These are phyloP conservation scores for Trichoderma guizhouense DNA, from an alignment of 2,329 filamentous ascomycete genomes.

Conservation along the genomic window DNA sequence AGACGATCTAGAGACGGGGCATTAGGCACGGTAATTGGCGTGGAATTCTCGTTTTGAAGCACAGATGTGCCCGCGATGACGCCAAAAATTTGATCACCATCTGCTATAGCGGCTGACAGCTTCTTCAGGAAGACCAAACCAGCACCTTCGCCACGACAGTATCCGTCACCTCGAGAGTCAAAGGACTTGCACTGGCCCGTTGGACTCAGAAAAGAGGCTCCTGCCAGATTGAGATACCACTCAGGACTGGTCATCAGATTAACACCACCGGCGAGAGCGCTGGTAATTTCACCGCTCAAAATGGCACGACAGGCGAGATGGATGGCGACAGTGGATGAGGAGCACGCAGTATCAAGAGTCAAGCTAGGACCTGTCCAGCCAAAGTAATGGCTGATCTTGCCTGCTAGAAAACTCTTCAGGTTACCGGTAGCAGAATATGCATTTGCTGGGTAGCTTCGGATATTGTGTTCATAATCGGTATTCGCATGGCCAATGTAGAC, in stretches of 20 bases:
- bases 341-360: constrained; percentile 39
- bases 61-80: constrained; percentile 38
- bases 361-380: constrained; percentile 38
- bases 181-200: constrained; percentile 35
- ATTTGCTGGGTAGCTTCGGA: constrained; percentile 33
- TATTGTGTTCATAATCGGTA: constrained; percentile 41
- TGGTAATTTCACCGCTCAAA: constrained; percentile 30
- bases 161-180: constrained; percentile 44
- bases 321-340: constrained; percentile 35
- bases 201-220: constrained; percentile 27
- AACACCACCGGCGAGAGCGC: constrained; percentile 39
- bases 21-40: constrained; percentile 42
- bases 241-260: constrained; percentile 35
- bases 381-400: constrained; percentile 36
- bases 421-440: constrained; percentile 39
- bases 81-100: constrained; percentile 44
- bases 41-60: constrained; percentile 42
- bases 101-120: constrained; percentile 43
- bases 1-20: constrained; percentile 10
- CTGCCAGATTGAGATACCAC: constrained; percentile 26
- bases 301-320: constrained; percentile 33
- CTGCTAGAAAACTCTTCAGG: constrained; percentile 32
- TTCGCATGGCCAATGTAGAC: constrained; percentile 35
- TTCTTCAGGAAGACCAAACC: constrained; percentile 46
- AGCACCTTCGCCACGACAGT: constrained; percentile 50